A percentile compares a stretch with the other conserved stretches of the same genome.
Evolutionary conservation across 2,329 filamentous ascomycete genomes (phyloP).

Genomic region (Aplosporella prunicola): DNA sequence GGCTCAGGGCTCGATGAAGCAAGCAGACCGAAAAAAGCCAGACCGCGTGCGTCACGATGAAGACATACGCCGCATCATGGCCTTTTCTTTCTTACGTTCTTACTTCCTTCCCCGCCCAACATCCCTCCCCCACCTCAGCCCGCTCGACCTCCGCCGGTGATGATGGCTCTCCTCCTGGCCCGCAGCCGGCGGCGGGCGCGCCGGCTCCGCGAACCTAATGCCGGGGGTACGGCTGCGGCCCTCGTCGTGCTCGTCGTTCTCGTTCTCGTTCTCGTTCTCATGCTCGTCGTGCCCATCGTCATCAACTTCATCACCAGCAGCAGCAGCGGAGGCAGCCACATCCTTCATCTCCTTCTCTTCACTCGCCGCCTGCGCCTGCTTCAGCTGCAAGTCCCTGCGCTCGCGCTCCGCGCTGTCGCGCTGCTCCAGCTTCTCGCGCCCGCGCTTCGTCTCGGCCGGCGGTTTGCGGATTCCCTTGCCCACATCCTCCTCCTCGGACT

Average conservation of each 20-base stretch:
- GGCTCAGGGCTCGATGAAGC: not conserved
- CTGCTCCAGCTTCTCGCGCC: too few relatives aligned
- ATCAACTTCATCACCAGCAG: not conserved
- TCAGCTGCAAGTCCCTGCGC: not conserved
- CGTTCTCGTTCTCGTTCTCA: conserved; percentile 1
- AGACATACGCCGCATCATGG: too few relatives aligned
- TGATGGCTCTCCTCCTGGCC: conserved; percentile 3
- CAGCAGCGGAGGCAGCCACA: not conserved
- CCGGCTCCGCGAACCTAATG: conserved; percentile 14
- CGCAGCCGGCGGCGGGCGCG: not conserved
- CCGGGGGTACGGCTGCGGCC: conserved; percentile 3
- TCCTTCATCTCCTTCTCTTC: not conserved
- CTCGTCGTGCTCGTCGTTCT: not conserved
- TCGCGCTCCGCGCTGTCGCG: not conserved
- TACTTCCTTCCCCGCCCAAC: not conserved
- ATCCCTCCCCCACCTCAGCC: conserved; percentile 2
- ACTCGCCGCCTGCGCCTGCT: not conserved
- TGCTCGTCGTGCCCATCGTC: not conserved
- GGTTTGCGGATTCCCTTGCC: conserved; percentile 10
- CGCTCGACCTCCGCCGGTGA: conserved; percentile 7
- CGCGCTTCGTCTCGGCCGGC: conserved; percentile 5
- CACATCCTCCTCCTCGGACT: conserved; percentile 37
- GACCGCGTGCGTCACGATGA: too few relatives aligned
- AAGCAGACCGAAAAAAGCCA: too few relatives aligned
- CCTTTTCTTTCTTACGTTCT: not conserved